Evolutionary conservation across 768 basidiomycete genomes (phyloP), one percentile per base, ranked within the genome.

Genomic region (Termitomyces sp.): DNA sequence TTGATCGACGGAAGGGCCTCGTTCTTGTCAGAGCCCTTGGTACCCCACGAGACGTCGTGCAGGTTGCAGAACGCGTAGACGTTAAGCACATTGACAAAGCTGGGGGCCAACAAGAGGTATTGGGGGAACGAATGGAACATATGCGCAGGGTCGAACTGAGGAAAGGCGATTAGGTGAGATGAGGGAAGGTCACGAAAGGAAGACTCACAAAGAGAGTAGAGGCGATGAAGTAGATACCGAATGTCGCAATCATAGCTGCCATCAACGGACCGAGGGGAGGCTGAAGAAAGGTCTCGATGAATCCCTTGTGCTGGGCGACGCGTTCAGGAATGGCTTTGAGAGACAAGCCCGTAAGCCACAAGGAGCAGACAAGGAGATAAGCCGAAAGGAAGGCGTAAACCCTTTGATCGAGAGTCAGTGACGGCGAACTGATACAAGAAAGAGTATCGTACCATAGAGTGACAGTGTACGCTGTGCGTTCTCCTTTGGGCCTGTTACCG

Each of bases 31-130:
- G 86, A 89, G 44, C 92, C 94, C 72, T 95, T 94, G 13, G 94
- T 95, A 70, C 94, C 94, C 94, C 94, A 95, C 13, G 88, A 91
- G 16, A 92, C 90, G 71, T 94, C 94, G 70, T 92, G 93, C 72
- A 97, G 76, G 75, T 97, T 97, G 75, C 94, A 96, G 80, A 98
- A 98, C 1, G 95, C 94, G 68, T 98, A 98, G 42, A 95, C 90
- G 72, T 96, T 96, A 60, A 95, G 81, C 45, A 98, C 88, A 68
- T 97, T 98, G 54, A 88, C 92, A 76, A 97, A 96, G 64, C 88
- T 91, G 2, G 92, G 92, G 4, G 95, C 95, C 56, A 98, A 72
- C 65, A 85, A 84, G 51, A 96, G 75, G 69, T 95, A 96, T 69
- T 95, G 95, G 63, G 87, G 76, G 81, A 97, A 94, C 64, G 92